These are phyloP conservation scores for Rhypophila decipiens DNA, from an alignment of 495 filamentous ascomycete species.

Conservation along the genomic window DNA sequence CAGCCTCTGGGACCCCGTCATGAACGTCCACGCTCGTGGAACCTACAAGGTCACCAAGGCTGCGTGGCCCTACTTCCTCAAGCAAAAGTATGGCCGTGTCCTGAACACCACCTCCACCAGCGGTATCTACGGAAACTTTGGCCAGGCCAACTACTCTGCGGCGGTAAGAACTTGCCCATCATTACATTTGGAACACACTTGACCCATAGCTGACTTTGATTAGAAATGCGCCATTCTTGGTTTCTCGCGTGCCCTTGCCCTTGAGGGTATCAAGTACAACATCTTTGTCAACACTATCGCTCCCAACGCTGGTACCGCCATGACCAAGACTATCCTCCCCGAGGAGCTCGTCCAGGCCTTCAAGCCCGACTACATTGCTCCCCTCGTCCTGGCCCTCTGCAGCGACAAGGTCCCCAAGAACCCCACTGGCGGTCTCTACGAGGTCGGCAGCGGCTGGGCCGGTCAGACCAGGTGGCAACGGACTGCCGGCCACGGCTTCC, in stretches of 20 bases:
- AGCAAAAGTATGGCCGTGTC: constrained; percentile 97
- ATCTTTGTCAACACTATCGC: constrained; percentile 98
- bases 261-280: constrained; percentile 96
- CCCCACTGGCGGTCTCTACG: constrained; percentile 84
- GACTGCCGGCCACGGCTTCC: constrained; percentile 85
- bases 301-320: constrained; percentile 92
- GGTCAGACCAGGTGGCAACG: constrained; percentile 93
- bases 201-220: constrained; percentile 9
- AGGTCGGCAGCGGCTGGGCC: constrained; percentile 94
- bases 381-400: constrained; percentile 79
- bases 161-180: constrained; percentile 52
- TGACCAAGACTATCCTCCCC: constrained; percentile 92
- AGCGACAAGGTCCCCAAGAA: constrained; percentile 82
- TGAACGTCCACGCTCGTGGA: constrained; percentile 87
- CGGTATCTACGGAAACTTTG: constrained; percentile 98
- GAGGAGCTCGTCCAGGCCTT: constrained; percentile 98
- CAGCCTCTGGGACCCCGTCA: constrained; percentile 83
- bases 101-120: constrained; percentile 95
- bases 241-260: constrained; percentile 84
- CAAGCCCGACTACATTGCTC: constrained; percentile 98
- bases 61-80: constrained; percentile 95
- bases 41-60: constrained; percentile 98
- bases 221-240: constrained; percentile 91
- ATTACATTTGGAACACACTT: background rate
- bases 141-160: constrained; percentile 95